Base-by-base conservation (phyloP, 2,329 filamentous ascomycete species). In the Sarocladiaceae sp. region DNA sequence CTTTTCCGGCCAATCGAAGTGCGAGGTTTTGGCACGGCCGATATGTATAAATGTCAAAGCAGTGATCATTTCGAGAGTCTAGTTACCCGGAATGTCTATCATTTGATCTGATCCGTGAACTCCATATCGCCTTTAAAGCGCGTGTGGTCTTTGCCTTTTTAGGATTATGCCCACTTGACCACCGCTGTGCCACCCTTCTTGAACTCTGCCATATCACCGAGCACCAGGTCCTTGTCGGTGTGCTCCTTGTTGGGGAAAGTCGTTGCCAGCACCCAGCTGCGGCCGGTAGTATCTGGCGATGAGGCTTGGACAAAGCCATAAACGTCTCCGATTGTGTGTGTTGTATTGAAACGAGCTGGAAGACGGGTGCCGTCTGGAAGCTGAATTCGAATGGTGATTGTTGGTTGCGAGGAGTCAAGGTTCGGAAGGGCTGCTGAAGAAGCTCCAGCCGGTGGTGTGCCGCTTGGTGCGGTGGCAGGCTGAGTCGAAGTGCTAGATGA, bases 221-320 rank as follows among this genome's bases (percentile, higher is more conserved):
- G 64, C 1, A 78, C 74, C 49, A 80, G 60, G 8, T 65, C 68
- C 67, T 84, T 85, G 61, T 94, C 87, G 2, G 78, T 84, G 57
- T 93, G 80, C 51, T 93, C 87, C 70, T 90, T 91, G 62, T 83
- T 90, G 4, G 89, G 89, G 67, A 94, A 94, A 0, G 88, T 93
- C 0, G 89, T 94, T 57, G 86, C 87, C 39, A 95, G 73, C 2
- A 89, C 86, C 76, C 87, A 94, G 3, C 76, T 60, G n/a, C 88
- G 78, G 35, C 69, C 64, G 26, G 72, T 71, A 48, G 80, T 78
- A 6, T 76, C 77, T 0, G 83, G 66, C 23, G 80, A 84, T 0
- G 87, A 79, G n/a, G 78, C 75, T 54, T 80, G 73, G 55, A 93
- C 82, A 60, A 93, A 93, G 8, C 76, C 73, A 66, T 94, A 93